Conservation (phyloP, 192 early-diverging fungal genomes). For the Helicostylum pulchrum region DNA sequence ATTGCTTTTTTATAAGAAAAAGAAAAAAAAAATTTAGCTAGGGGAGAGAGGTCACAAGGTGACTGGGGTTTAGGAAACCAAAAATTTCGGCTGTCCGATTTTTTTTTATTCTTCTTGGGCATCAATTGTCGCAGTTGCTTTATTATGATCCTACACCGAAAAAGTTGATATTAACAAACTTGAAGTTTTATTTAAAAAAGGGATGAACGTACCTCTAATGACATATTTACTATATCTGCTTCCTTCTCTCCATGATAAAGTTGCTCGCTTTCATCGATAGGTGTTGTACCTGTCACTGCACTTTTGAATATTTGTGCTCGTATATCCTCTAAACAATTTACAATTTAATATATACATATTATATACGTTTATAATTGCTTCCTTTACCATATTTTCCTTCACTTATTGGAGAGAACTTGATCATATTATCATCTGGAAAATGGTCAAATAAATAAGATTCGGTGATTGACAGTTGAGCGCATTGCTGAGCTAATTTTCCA, state of each 20-base stretch:
- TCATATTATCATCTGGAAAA: constrained; percentile 52
- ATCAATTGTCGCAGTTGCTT: no score
- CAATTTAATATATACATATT: no score
- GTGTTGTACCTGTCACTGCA: no score
- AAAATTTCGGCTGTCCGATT: background rate
- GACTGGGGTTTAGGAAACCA: no score
- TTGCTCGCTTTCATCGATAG: background rate
- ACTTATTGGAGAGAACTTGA: constrained; percentile 53
- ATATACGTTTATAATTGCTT: no score
- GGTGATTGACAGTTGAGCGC: constrained; percentile 67
- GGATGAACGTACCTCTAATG: background rate
- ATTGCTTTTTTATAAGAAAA: no score
- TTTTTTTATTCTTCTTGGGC: background rate
- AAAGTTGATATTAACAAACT: no score
- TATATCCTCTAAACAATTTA: background rate
- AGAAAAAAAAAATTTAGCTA: no score
- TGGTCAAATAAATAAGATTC: constrained; percentile 59
- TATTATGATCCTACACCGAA: no score
- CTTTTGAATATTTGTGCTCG: background rate
- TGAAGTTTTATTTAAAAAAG: background rate
- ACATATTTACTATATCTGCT: no score
- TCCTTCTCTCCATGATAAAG: background rate
- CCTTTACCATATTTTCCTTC: constrained; percentile 60
- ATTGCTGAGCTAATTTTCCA: constrained; percentile 67
- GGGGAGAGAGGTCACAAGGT: no score